Evolutionary conservation across 2,329 filamentous ascomycete genomes (phyloP).

Genomic region (Byssoonygena ceratinophila): DNA sequence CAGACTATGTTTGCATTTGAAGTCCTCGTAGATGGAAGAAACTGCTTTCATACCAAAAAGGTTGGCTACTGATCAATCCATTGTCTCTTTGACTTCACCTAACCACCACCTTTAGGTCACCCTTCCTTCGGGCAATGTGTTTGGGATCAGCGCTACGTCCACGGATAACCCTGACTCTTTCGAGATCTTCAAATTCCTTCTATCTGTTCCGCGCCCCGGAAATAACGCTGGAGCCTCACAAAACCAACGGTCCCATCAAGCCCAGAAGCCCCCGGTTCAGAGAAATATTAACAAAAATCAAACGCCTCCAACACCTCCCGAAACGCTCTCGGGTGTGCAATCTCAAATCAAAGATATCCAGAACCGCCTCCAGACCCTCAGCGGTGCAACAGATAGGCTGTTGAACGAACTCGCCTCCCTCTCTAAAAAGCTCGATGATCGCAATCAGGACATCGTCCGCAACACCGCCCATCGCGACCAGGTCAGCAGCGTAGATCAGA

Average conservation of each 20-base stretch:
- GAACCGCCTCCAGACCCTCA: constrained; percentile 59
- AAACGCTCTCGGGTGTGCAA: constrained; percentile 10
- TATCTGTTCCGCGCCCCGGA: constrained; percentile 45
- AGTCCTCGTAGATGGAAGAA: constrained; percentile 66
- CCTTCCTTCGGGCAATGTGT: constrained; percentile 69
- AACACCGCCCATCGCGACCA: constrained; percentile 30
- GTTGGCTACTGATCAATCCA: constrained; percentile 22
- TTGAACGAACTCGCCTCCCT: constrained; percentile 43
- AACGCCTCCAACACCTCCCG: constrained; percentile 8
- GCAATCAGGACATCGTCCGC: constrained; percentile 42
- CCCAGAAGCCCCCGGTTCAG: constrained; percentile 24
- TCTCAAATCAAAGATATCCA: constrained; percentile 73
- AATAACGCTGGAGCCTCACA: constrained; percentile 26
- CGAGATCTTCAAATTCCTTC: constrained; percentile 77
- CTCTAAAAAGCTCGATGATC: constrained; percentile 43
- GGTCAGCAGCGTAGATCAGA: constrained; percentile 34
- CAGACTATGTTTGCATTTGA: constrained; percentile 54
- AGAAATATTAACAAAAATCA: constrained; percentile 24
- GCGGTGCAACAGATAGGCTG: constrained; percentile 50
- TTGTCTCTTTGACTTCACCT: not conserved
- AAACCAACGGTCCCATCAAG: constrained; percentile 15
- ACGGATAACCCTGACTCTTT: constrained; percentile 90
- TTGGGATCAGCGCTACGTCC: constrained; percentile 78
- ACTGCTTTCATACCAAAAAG: constrained; percentile 73
- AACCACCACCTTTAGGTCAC: constrained; percentile 43